phyloP scores from a whole-genome alignment of 1,284 basidiomycete species.

The Tilletia setariae region DNA sequence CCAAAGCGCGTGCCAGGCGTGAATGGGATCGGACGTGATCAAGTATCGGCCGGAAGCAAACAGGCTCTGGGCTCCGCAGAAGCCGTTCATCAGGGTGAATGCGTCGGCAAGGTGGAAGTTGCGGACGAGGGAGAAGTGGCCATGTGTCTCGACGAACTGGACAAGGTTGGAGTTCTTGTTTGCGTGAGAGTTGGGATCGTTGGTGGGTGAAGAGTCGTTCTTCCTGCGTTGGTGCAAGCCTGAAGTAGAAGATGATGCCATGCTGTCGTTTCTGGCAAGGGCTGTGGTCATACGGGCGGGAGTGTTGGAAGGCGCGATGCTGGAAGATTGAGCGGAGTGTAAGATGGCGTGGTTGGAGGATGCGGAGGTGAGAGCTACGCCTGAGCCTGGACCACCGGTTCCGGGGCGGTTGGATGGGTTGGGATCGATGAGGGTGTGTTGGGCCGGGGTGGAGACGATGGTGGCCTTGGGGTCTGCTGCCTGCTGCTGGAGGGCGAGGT shows the following conservation, averaged over 20 bases:
- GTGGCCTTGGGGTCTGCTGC: not conserved
- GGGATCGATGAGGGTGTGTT: constrained; percentile 11
- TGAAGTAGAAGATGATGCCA: constrained; percentile 7
- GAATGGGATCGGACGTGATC: constrained; percentile 69
- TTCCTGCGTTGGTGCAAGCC: constrained; percentile 28
- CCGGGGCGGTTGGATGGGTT: not conserved
- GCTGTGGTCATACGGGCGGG: constrained; percentile 36
- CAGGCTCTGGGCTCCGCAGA: constrained; percentile 93
- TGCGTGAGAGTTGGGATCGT: no score
- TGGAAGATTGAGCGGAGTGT: constrained; percentile 14
- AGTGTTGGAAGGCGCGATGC: constrained; percentile 29
- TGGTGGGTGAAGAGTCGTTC: not conserved
- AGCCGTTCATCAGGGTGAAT: constrained; percentile 99
- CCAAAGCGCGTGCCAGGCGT: constrained; percentile 67
- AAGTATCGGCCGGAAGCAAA: constrained; percentile 88
- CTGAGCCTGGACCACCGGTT: constrained; percentile 8
- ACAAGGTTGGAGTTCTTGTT: constrained; percentile 32
- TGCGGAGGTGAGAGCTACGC: constrained; percentile 8
- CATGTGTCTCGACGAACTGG: constrained; percentile 50
- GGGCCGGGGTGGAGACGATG: constrained; percentile 4
- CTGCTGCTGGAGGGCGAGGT: not conserved
- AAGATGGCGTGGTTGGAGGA: not conserved
- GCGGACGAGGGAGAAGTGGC: constrained; percentile 53
- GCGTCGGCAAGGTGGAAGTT: constrained; percentile 97
- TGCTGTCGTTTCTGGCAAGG: constrained; percentile 17